Percentiles rank a stretch among this genome's conserved stretches.
Conservation (phyloP, 139 green algal genomes). For the Coelastrella sp. region DNA sequence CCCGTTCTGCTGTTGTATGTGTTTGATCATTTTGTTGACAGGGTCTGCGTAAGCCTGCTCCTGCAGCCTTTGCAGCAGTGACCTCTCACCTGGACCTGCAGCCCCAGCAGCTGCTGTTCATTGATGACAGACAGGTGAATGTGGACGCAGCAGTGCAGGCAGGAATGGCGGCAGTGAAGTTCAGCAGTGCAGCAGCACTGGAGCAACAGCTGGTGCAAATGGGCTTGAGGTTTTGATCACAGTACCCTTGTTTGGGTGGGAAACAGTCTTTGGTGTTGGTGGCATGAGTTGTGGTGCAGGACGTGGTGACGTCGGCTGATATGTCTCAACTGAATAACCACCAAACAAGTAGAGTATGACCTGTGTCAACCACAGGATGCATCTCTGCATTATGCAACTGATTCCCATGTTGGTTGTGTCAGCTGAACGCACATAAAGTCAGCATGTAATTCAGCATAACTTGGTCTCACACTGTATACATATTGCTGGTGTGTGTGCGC, state of each 20-base stretch:
- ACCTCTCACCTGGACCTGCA: constrained; percentile 50
- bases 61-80: constrained; percentile 63
- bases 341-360: no score
- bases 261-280: background rate
- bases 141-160: constrained; percentile 37
- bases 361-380: no score
- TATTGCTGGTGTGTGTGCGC: no score
- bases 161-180: constrained; percentile 30
- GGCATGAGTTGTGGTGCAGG: background rate
- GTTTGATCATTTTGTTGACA: constrained; percentile 27
- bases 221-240: constrained; percentile 38
- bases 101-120: constrained; percentile 64
- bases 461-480: no score
- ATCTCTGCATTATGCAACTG: no score
- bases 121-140: constrained; percentile 74
- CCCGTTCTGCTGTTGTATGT: no score
- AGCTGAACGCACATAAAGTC: no score
- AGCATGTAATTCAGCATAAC: no score
- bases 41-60: constrained; percentile 77
- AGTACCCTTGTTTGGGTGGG: background rate
- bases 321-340: no score
- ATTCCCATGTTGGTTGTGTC: no score
- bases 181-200: constrained; percentile 27
- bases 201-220: constrained; percentile 27
- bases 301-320: no score